These are phyloP conservation scores for Dimocarpus longan DNA, from an alignment of 345 rosid species.

Conservation along the genomic window DNA sequence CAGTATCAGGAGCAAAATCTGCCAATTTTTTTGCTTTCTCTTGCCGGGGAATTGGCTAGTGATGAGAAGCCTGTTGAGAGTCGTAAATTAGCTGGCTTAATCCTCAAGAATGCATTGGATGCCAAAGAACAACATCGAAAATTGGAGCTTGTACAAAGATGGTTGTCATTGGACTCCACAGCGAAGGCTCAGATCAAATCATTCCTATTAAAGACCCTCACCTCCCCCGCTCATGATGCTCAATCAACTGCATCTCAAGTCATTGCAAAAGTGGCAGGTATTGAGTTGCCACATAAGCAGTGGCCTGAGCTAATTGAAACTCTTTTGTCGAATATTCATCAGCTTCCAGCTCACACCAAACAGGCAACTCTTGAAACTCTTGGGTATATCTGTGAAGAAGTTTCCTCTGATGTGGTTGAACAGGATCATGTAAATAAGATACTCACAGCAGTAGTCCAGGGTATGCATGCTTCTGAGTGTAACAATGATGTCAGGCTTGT, in stretches of 20 bases:
- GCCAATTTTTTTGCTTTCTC: conserved; percentile 59
- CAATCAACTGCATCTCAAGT: conserved; percentile 73
- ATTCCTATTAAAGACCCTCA: conserved; percentile 56
- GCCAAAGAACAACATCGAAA: conserved; percentile 79
- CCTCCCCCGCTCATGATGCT: conserved; percentile 64
- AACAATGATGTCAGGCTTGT: conserved; percentile 38
- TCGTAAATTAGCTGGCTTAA: conserved; percentile 72
- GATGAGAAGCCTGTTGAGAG: conserved; percentile 79
- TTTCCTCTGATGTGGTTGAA: conserved; percentile 68
- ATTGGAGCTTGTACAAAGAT: conserved; percentile 68
- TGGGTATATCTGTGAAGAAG: conserved; percentile 78
- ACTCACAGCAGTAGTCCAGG: conserved; percentile 67
- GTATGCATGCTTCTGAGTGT: conserved; percentile 32
- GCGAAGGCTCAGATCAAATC: conserved; percentile 64
- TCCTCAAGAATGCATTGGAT: conserved; percentile 69
- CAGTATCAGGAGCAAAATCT: conserved; percentile 76
- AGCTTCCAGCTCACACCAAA: conserved; percentile 63
- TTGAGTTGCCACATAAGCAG: conserved; percentile 77
- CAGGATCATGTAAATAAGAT: conserved; percentile 82
- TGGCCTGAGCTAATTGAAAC: conserved; percentile 77
- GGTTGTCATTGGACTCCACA: conserved; percentile 59
- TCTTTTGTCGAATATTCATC: conserved; percentile 67
- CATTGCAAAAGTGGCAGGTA: conserved; percentile 72
- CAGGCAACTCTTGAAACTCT: conserved; percentile 80
- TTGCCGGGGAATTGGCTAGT: conserved; percentile 62